A percentile compares a stretch with the other conserved stretches of the same genome.
phyloP scores from a whole-genome alignment of 2,329 filamentous ascomycete genomes.

The Diaporthe amygdali region DNA sequence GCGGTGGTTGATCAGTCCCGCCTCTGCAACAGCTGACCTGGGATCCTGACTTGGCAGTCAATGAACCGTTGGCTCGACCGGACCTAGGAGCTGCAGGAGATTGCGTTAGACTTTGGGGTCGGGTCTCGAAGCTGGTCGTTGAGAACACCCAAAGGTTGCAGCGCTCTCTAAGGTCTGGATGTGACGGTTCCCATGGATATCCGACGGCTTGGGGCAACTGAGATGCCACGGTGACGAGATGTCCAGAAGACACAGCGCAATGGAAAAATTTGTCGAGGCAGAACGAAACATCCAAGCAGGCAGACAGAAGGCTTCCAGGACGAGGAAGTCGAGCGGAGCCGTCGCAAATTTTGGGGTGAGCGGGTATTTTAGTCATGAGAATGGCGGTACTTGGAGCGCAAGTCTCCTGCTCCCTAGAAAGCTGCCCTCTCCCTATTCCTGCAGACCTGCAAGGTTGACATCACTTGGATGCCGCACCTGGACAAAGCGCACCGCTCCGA shows the following conservation, averaged over 20 bases:
- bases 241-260: neutral
- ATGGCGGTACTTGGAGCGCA: conserved; percentile 17
- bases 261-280: conserved; percentile 21
- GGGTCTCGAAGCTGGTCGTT: neutral
- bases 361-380: conserved; percentile 24
- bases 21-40: conserved; percentile 20
- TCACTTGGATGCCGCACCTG: neutral
- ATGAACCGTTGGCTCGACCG: conserved; percentile 19
- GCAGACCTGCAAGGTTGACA: conserved; percentile 18
- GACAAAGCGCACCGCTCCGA: neutral
- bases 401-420: conserved; percentile 12
- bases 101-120: conserved; percentile 6
- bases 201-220: conserved; percentile 12
- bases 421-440: conserved; percentile 14
- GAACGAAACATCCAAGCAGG: conserved; percentile 19
- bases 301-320: conserved; percentile 5
- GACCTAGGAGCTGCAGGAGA: conserved; percentile 16
- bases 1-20: conserved; percentile 13
- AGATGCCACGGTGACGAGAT: conserved; percentile 11
- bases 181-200: conserved; percentile 7
- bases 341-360: conserved; percentile 24
- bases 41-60: conserved; percentile 20
- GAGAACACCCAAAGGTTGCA: neutral
- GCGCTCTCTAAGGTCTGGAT: conserved; percentile 1
- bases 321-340: conserved; percentile 25